Evolutionary conservation across 2,329 filamentous ascomycete genomes (phyloP).

Genomic region (Metarhizium brunneum): DNA sequence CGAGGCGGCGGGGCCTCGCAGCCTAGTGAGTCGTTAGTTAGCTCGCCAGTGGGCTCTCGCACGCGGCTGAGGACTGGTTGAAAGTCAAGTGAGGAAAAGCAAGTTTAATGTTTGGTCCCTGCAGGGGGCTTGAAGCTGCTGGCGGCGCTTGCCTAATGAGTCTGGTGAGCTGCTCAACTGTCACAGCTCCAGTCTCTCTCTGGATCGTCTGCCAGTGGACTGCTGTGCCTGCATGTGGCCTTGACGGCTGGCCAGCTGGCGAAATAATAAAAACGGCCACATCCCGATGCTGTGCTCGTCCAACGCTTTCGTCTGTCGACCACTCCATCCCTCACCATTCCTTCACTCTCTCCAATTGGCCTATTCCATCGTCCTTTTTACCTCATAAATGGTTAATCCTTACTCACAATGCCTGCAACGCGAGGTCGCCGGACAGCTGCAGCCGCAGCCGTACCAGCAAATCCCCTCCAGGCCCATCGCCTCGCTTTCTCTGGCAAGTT

Average conservation of each 20-base stretch:
- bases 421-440: conserved; percentile 5
- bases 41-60: no score
- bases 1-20: no score
- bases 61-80: background rate
- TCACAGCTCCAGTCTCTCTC: no score
- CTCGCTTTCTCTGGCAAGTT: conserved; percentile 56
- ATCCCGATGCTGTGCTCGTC: background rate
- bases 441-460: conserved; percentile 6
- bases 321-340: background rate
- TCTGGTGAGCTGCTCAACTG: background rate
- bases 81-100: no score
- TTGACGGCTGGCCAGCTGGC: background rate
- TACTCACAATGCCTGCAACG: background rate
- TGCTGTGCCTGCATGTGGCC: no score
- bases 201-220: background rate
- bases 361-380: background rate
- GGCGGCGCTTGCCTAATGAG: background rate
- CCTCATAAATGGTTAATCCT: background rate
- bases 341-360: background rate
- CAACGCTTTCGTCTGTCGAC: background rate
- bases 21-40: no score
- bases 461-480: conserved; percentile 35
- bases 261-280: background rate
- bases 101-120: background rate
- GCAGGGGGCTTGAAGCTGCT: background rate